phyloP scores from a whole-genome alignment of 192 early-diverging fungal genomes.

The Entomortierella chlamydospora region DNA sequence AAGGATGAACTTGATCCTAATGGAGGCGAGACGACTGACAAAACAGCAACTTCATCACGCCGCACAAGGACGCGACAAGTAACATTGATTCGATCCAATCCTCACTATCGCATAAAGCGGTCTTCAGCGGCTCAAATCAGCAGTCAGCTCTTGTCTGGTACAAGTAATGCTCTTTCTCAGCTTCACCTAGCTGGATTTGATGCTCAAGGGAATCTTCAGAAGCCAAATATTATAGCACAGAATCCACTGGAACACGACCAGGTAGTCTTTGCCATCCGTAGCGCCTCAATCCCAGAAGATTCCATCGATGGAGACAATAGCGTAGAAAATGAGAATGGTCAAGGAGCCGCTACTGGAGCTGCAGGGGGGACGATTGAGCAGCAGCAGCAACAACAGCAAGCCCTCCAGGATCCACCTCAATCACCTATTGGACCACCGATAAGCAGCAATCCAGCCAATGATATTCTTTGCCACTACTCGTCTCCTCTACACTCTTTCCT shows the following conservation, averaged over 20 bases:
- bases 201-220: background rate
- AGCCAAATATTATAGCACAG: slow-evolving; percentile 38
- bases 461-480: slow-evolving; percentile 57
- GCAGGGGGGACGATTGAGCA: background rate
- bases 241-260: slow-evolving; percentile 29
- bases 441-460: slow-evolving; percentile 22
- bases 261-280: slow-evolving; percentile 18
- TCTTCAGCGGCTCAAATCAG: background rate
- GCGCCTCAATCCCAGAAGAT: background rate
- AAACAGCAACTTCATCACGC: background rate
- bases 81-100: slow-evolving; percentile 27
- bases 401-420: background rate
- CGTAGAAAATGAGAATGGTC: background rate
- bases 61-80: background rate
- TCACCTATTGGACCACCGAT: background rate
- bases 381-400: background rate
- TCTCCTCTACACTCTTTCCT: slow-evolving; percentile 44
- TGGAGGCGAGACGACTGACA: background rate
- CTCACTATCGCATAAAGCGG: slow-evolving; percentile 31
- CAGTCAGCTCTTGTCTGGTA: background rate
- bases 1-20: background rate
- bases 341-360: background rate
- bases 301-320: background rate
- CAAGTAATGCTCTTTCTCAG: background rate
- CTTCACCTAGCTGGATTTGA: background rate